Conservation (phyloP, 2,329 filamentous ascomycete genomes). For the Orbilia blumenaviensis region DNA sequence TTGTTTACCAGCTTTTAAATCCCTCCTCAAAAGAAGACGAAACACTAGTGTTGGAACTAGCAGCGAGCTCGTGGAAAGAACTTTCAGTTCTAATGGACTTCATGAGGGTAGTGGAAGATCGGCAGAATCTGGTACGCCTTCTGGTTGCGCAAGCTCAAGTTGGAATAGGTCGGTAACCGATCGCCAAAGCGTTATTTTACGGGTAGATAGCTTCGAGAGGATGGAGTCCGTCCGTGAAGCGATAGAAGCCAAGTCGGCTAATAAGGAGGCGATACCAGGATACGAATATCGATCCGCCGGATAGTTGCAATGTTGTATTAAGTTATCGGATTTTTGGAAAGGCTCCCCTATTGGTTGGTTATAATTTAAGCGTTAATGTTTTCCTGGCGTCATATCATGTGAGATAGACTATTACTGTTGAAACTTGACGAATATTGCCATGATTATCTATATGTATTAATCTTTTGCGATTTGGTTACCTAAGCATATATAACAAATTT, state of each 20-base stretch:
- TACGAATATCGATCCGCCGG: background rate
- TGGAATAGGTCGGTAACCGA: conserved; percentile 2
- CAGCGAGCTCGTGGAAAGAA: background rate
- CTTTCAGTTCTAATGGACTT: background rate
- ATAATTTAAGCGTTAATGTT: no score
- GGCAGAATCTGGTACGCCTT: background rate
- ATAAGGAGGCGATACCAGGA: background rate
- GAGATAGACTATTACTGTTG: no score
- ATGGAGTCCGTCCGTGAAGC: conserved; percentile 1
- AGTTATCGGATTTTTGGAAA: no score
- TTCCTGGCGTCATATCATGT: no score
- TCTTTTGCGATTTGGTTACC: no score
- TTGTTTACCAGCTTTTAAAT: conserved; percentile 43
- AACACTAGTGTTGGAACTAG: background rate
- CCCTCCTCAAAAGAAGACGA: conserved; percentile 3
- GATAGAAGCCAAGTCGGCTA: background rate
- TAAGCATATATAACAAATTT: no score
- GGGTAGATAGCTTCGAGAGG: conserved; percentile 32
- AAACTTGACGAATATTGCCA: no score
- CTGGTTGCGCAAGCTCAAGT: background rate
- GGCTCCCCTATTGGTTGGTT: no score
- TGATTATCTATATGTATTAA: no score
- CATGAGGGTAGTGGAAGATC: background rate
- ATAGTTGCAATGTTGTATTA: background rate
- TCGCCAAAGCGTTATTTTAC: conserved; percentile 5